Evolutionary conservation across 75 land plant genomes (phyloP), one percentile per base, ranked within the genome.

Genomic region (Isoetes taiwanensis): DNA sequence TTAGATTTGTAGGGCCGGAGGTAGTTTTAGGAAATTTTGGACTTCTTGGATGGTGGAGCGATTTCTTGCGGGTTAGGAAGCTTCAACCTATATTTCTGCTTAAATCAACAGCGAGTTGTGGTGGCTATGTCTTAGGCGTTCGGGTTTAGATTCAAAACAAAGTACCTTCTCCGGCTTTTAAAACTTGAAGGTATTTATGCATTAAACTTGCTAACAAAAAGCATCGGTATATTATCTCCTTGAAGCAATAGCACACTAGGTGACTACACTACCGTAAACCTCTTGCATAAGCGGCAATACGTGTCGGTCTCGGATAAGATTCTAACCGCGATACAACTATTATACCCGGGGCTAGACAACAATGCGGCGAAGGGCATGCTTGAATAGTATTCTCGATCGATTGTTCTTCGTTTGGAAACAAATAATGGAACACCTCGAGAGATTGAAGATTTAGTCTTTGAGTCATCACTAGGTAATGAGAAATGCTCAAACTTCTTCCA

Each of bases 201-300:
- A 84, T 57, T 43, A 86, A 83, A 20, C 80, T 87, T 32, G 90
- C 96, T 58, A 93, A 66, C 53, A 72, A 24, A 29, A 84, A 79
- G 99, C 82, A 74, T 93, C 99, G 76, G 78, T 4, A 82, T 80
- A 39, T 93, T 93, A 61, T 93, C 99, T 28, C 99, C 99, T 74
- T 93, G 95, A 95, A 77, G 40, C 96, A 88, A 61, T 83, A 84
- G 63, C 78, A 77, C 29, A 93, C 69, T 43, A 93, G n/a, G n/a
- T n/a, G 53, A 68, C 95, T 87, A 26, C 82, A 73, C 20, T 80
- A 95, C 54, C 76, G 77, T 58, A 93, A 62, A 54, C 96, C 96
- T 69, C 70, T 77, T 32, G 77, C 90, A 95, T 93, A 29, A 38
- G 12, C 63, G 21, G 1, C 40, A 8, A 32, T 2, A 32, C 59